Evolutionary conservation across 495 filamentous ascomycete species (phyloP).

Genomic region (Bathelium albidoporum): DNA sequence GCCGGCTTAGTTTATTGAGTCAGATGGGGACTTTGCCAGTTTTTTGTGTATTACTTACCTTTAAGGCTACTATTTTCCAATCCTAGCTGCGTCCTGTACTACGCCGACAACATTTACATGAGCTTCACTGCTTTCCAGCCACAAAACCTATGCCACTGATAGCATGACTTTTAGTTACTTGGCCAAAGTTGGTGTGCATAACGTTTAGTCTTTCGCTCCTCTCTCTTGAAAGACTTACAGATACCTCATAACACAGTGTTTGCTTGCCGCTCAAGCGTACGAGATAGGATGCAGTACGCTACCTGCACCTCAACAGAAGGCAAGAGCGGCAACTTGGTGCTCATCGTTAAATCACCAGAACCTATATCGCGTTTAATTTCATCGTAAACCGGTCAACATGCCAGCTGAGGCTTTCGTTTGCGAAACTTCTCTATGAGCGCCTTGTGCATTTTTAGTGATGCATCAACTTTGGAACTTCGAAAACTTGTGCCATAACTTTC

Average conservation of each 20-base stretch:
- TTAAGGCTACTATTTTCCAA: neutral
- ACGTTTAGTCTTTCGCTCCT: too few relatives aligned
- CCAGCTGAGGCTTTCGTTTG: neutral
- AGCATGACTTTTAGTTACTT: neutral
- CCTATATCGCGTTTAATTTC: neutral
- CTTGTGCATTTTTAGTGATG: neutral
- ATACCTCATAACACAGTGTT: too few relatives aligned
- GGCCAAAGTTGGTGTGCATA: neutral
- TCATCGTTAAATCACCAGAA: neutral
- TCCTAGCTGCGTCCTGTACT: neutral
- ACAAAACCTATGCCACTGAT: neutral
- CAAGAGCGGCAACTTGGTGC: neutral
- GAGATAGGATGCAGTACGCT: neutral
- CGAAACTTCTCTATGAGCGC: neutral
- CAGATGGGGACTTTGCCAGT: neutral
- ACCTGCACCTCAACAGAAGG: neutral
- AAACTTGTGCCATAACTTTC: neutral
- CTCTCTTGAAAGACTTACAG: too few relatives aligned
- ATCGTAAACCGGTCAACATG: neutral
- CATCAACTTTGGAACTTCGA: neutral
- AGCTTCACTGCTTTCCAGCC: neutral
- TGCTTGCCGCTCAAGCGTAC: neutral
- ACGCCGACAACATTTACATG: neutral
- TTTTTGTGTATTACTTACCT: neutral
- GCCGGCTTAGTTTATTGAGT: neutral